Base-by-base conservation (phyloP, 495 filamentous ascomycete species). In the Penicillium cosmopolitanum region DNA sequence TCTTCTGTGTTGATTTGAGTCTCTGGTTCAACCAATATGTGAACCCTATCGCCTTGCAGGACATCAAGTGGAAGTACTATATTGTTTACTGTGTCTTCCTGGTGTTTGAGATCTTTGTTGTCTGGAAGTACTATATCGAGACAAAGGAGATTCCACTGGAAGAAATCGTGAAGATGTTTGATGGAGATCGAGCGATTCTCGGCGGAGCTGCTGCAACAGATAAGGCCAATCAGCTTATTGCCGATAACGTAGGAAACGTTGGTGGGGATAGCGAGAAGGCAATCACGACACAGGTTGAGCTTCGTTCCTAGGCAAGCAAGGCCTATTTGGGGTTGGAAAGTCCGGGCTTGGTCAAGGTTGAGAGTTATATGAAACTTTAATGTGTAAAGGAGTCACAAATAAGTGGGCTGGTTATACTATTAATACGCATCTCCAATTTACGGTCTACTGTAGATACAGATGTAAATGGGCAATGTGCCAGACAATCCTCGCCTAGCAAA, bases 81-180 rank as follows among this genome's bases (percentile, higher is more conserved):
- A 73, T 85, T 68, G 82, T 86, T 71, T 87, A 87, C 74, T 85
- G 84, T 51, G 71, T 77, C 69, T 88, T 83, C 84, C 80, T 87
- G 66, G 75, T 77, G 52, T 63, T 84, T 70, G 85, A 87, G 70
- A 68, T 87, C 47, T 40, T 65, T 44, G 82, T 87, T 47, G 84
- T 88, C 38, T 88, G 80, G 74, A 83, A 86, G 73, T 85, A 83
- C 78, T 89, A 85, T 61, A 76, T 87, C 59, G 86, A 89, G 77
- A 89, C 85, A 40, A 81, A 79, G 64, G 82, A 84, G 44, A 83
- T 83, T 16, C 85, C 85, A 16, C 80, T 88, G 54, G 86, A 88
- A 73, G 86, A 88, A 71, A 82, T 88, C 15, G 83, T 78, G 56
- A 82, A 80, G 75, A 75, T 82, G 73, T 85, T 87, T 62, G 85